phyloP scores from a whole-genome alignment of 768 basidiomycete species.

The Suillus americanus region DNA sequence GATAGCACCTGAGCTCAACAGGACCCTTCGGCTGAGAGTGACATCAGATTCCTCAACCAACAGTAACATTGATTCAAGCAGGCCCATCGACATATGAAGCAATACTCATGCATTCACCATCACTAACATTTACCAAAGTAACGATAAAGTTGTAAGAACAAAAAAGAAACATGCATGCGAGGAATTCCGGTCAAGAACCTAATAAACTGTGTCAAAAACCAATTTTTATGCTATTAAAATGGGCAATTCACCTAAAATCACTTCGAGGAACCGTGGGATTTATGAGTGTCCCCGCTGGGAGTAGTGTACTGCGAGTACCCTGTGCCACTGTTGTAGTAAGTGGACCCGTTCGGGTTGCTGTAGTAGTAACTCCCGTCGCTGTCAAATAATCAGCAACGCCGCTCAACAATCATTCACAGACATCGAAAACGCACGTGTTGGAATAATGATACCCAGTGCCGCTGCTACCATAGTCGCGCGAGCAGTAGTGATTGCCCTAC shows the following conservation, averaged over 20 bases:
- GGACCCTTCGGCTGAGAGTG: background rate
- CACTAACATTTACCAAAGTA: background rate
- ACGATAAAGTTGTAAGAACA: background rate
- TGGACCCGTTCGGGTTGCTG: conserved; percentile 57
- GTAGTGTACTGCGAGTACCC: conserved; percentile 54
- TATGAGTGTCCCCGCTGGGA: conserved; percentile 35
- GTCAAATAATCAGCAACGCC: background rate
- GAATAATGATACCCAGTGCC: conserved; percentile 60
- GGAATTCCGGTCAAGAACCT: background rate
- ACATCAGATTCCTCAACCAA: background rate
- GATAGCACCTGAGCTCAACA: background rate
- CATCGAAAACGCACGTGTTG: conserved; percentile 41
- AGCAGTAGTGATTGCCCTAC: conserved; percentile 64
- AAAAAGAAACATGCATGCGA: background rate
- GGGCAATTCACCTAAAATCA: conserved; percentile 4
- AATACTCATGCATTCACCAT: background rate
- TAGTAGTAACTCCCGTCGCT: conserved; percentile 66
- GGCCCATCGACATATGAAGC: background rate
- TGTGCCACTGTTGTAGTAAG: conserved; percentile 52
- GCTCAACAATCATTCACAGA: background rate
- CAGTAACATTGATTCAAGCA: background rate
- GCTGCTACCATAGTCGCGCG: conserved; percentile 45
- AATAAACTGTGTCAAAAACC: background rate
- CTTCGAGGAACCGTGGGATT: conserved; percentile 27
- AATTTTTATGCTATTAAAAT: background rate